Percentiles rank a stretch among this genome's conserved stretches.
These are phyloP conservation scores for Lactifluus piperatus DNA, from an alignment of 768 basidiomycete genomes.

Conservation along the genomic window DNA sequence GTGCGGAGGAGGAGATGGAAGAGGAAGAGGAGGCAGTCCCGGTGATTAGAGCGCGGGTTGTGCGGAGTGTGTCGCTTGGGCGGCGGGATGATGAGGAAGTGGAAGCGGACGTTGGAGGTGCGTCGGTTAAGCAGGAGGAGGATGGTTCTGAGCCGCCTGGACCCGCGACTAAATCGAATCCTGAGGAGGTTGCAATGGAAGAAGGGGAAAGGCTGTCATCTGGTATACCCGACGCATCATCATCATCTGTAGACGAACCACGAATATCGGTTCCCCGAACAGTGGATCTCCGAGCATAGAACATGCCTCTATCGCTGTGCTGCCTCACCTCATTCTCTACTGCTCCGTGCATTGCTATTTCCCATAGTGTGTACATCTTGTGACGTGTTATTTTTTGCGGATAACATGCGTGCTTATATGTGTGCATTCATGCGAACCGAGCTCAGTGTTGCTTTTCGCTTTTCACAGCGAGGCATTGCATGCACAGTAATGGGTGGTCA, in stretches of 20 bases:
- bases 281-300: slow-evolving; percentile 25
- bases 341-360: background rate
- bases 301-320: background rate
- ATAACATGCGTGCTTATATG: background rate
- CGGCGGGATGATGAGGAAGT: background rate
- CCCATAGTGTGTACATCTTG: background rate
- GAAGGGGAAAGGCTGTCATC: no score
- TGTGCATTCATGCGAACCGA: background rate
- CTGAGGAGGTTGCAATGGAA: no score
- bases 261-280: slow-evolving; percentile 18
- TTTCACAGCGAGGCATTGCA: background rate
- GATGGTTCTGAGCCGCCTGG: background rate
- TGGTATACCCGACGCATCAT: no score
- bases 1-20: background rate
- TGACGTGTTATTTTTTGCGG: background rate
- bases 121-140: slow-evolving; percentile 4
- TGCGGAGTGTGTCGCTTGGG: slow-evolving; percentile 23
- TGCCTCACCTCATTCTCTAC: background rate
- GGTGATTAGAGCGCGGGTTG: slow-evolving; percentile 13
- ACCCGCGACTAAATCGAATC: background rate
- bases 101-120: background rate
- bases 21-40: background rate
- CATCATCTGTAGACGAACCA: slow-evolving; percentile 20
- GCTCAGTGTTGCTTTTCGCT: no score
- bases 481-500: no score